Base-by-base conservation (phyloP, 352 stramenopile species). In the Peronospora farinosa region DNA sequence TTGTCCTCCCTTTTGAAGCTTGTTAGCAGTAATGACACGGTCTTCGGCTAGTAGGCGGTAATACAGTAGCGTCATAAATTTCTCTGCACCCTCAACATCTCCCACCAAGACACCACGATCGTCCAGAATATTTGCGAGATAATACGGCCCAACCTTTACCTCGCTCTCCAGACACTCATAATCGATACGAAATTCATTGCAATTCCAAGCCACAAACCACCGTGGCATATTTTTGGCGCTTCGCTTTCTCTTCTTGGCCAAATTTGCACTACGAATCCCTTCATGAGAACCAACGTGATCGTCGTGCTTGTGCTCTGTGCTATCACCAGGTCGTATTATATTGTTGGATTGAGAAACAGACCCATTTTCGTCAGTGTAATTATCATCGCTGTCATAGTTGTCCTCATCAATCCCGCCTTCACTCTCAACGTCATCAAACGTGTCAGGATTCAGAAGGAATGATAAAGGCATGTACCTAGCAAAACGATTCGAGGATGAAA, bases 11-110 rank as follows among this genome's bases (percentile, higher is more conserved):
- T 65, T 67, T 15, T 51, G 44, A 52, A 63, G 11, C n/a, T 53
- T 62, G 10, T 58, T 54, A 5, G 31, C 12, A 19, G 27, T 54
- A 27, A 60, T 46, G 27, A 7, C 54, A 11, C 48, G 58, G 25
- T 89, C 78, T 69, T 92, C 79, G 13, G 78, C 78, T 17, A 92
- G 64, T 36, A 94, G 48, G 10, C 83, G 78, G 28, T 92, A 92
- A 57, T 94, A 94, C 16, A 94, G 55, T n/a, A 92, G 51, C 12
- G 72, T 89, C 78, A 94, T 92, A 25, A 94, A 91, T 47, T 80
- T 75, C 15, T 88, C 72, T 7, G 75, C 67, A 28, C 72, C 74
- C 2, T 85, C 77, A 47, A 94, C 81, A 19, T 91, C 78, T 64
- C 91, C 83, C 13, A 85, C 67, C 15, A 93, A 45, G 15, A 89